These are phyloP conservation scores for Colletotrichum zoysiae DNA, from an alignment of 2,329 filamentous ascomycete species.

Conservation along the genomic window DNA sequence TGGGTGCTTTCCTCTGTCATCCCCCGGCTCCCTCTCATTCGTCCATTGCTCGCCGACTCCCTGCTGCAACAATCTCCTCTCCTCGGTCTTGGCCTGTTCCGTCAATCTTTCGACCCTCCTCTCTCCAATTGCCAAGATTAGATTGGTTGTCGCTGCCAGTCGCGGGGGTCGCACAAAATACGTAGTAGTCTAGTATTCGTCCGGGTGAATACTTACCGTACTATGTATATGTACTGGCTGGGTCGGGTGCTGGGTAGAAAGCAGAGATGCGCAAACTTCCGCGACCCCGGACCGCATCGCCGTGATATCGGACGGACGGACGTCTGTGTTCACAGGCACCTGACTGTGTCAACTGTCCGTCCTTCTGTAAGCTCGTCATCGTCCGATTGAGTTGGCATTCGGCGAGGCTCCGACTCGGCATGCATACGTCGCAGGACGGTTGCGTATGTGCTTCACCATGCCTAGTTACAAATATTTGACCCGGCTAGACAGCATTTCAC, in stretches of 20 bases:
- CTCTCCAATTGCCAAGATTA: constrained; percentile 8
- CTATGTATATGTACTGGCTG: not conserved
- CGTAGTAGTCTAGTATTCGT: no score
- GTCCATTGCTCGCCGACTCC: constrained; percentile 1
- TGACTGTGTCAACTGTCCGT: constrained; percentile 7
- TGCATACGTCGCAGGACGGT: constrained; percentile 31
- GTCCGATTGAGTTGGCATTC: constrained; percentile 26
- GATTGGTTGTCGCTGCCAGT: not conserved
- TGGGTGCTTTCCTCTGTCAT: constrained; percentile 25
- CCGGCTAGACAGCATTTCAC: constrained; percentile 1
- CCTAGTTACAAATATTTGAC: constrained; percentile 4
- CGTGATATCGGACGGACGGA: not conserved
- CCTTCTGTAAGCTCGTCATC: constrained; percentile 22
- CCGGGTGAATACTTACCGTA: no score
- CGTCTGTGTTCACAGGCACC: constrained; percentile 15
- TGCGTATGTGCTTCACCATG: constrained; percentile 38
- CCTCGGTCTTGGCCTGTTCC: constrained; percentile 17
- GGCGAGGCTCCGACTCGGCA: constrained; percentile 17
- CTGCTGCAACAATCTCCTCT: constrained; percentile 28
- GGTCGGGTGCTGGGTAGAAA: not conserved
- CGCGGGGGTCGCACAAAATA: not conserved
- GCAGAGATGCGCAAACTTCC: not conserved
- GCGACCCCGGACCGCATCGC: constrained; percentile 14
- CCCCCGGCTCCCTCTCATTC: constrained; percentile 34
- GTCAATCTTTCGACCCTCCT: constrained; percentile 21